Evolutionary conservation across 805 yeast genomes (phyloP).

Genomic region (Metschnikowia sp.): DNA sequence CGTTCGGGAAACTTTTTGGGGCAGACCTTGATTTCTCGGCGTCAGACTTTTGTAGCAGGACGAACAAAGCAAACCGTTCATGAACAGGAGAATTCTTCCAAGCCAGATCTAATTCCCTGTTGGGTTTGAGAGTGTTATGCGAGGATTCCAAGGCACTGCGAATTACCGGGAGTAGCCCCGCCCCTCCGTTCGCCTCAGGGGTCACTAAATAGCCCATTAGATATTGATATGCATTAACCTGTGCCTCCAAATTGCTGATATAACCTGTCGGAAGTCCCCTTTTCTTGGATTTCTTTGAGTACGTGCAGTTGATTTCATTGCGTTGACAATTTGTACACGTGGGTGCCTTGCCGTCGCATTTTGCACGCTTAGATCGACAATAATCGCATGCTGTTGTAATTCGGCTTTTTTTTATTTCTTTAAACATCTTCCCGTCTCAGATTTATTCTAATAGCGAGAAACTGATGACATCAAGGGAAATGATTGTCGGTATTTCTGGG

Average conservation of each 20-base stretch:
- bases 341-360: slow-evolving; percentile 24
- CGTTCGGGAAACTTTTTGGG: neutral
- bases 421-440: neutral
- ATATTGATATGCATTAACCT: slow-evolving; percentile 17
- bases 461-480: no score
- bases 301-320: slow-evolving; percentile 16
- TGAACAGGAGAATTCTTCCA: neutral
- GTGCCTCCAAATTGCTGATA: slow-evolving; percentile 20
- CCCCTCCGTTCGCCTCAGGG: neutral
- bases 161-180: neutral
- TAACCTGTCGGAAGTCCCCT: slow-evolving; percentile 24
- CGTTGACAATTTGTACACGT: slow-evolving; percentile 18
- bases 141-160: neutral
- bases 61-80: neutral
- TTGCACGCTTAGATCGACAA: slow-evolving; percentile 23
- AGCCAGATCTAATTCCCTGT: neutral
- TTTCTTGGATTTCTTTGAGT: slow-evolving; percentile 17
- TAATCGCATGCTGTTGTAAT: slow-evolving; percentile 24
- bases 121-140: neutral
- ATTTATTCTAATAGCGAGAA: no score
- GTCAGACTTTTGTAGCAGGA: neutral
- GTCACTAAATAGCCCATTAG: slow-evolving; percentile 9
- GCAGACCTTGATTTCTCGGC: neutral
- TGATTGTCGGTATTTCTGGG: no score
- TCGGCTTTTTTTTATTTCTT: slow-evolving; percentile 14